Conservation (phyloP, 2,329 filamentous ascomycete species). For the Fragosphaeria purpurea region DNA sequence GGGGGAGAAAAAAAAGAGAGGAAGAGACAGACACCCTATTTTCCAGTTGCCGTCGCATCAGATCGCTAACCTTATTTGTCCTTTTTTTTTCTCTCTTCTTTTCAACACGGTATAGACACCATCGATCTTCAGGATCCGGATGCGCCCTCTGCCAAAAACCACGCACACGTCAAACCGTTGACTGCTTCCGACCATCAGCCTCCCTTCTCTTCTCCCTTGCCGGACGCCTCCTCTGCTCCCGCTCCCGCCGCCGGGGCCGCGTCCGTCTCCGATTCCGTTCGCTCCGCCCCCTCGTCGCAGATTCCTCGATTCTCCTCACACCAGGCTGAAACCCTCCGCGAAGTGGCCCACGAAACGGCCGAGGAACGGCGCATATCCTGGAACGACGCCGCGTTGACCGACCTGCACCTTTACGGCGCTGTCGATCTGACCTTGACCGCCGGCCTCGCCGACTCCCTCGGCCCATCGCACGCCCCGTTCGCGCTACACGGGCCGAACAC, state of each 20-base stretch:
- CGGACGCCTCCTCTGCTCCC: slow-evolving; percentile 35
- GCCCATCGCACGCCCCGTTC: slow-evolving; percentile 15
- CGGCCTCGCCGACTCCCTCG: slow-evolving; percentile 29
- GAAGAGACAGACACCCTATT: not conserved
- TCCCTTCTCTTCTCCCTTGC: slow-evolving; percentile 26
- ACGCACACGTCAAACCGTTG: slow-evolving; percentile 45
- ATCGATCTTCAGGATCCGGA: slow-evolving; percentile 85
- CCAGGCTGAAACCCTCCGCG: slow-evolving; percentile 74
- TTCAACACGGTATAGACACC: slow-evolving; percentile 53
- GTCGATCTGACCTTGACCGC: slow-evolving; percentile 25
- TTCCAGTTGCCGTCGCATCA: slow-evolving; percentile 8
- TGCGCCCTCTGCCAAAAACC: slow-evolving; percentile 75
- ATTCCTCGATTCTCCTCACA: slow-evolving; percentile 54
- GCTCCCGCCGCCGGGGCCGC: not conserved
- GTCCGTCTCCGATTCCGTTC: too few relatives aligned
- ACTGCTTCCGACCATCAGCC: too few relatives aligned
- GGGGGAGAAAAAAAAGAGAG: not conserved
- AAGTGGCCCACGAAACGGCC: slow-evolving; percentile 65
- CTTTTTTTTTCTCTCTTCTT: slow-evolving; percentile 8
- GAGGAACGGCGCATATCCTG: slow-evolving; percentile 59
- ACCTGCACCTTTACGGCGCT: slow-evolving; percentile 36
- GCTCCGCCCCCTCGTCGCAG: not conserved
- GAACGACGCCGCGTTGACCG: slow-evolving; percentile 29
- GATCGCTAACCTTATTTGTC: slow-evolving; percentile 13
- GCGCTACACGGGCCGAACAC: slow-evolving; percentile 13